A percentile compares a stretch with the other conserved stretches of the same genome.
Evolutionary conservation across 1,284 basidiomycete genomes (phyloP).

Genomic region (Cryptococcus sp.): DNA sequence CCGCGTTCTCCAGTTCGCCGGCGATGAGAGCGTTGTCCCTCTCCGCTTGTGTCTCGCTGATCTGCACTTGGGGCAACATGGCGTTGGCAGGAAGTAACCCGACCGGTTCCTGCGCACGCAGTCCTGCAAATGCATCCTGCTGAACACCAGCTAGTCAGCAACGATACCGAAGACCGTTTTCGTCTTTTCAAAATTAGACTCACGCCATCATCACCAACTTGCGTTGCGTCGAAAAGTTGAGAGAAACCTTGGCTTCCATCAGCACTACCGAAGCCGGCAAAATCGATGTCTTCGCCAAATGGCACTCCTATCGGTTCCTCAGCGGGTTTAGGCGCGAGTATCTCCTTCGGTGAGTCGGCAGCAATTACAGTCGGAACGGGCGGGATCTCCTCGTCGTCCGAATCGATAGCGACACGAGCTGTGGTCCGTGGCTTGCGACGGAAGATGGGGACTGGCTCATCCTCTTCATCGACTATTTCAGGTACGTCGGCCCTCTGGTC

Average conservation of each 20-base stretch:
- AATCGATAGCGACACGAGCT: slow-evolving; percentile 24
- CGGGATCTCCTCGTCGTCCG: slow-evolving; percentile 32
- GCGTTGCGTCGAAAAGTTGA: slow-evolving; percentile 46
- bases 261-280: slow-evolving; percentile 28
- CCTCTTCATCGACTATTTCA: slow-evolving; percentile 19
- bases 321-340: slow-evolving; percentile 1
- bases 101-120: slow-evolving; percentile 25
- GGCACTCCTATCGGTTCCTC: background rate
- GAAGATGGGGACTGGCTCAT: slow-evolving; percentile 19
- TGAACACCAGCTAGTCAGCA: background rate
- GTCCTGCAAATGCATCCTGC: slow-evolving; percentile 34
- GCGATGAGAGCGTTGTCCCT: slow-evolving; percentile 46
- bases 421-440: slow-evolving; percentile 17
- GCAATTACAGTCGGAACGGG: background rate
- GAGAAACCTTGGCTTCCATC: slow-evolving; percentile 39
- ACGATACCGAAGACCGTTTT: no score
- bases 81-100: slow-evolving; percentile 30
- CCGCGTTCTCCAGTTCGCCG: slow-evolving; percentile 33
- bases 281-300: slow-evolving; percentile 16
- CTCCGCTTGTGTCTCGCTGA: slow-evolving; percentile 44
- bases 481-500: slow-evolving; percentile 10
- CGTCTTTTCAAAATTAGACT: no score
- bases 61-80: slow-evolving; percentile 34
- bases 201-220: slow-evolving; percentile 9
- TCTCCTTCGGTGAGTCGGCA: background rate